Evolutionary conservation across 2,329 filamentous ascomycete species (phyloP), one percentile per base, ranked within the genome.

Genomic region (Amylocarpus encephaloides): DNA sequence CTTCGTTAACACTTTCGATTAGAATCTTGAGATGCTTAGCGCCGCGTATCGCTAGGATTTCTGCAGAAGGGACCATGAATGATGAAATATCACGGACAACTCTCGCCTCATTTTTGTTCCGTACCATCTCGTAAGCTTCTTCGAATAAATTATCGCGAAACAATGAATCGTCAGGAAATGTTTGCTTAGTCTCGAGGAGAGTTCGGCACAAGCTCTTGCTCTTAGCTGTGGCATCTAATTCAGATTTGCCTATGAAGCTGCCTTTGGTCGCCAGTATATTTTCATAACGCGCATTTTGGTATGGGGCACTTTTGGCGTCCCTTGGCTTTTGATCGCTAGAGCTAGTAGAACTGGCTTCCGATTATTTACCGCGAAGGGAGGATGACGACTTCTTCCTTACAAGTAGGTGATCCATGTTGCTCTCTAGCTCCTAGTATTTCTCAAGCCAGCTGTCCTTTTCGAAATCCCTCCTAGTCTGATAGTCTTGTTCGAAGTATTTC

Each of bases 281-380:
- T 53, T 59, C 45, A 54, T 73, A 75, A 16, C 62, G 63, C 42
- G 59, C 49, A 57, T 69, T 58, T 53, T 57, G 42, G 48, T 73
- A 72, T n/a, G 52, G 63, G 1, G 65, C 58, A 56, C 62, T 70
- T 60, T 70, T 72, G 58, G 62, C 64, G 48, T 69, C 68, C 41
- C 66, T 64, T 50, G 61, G 64, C 62, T 59, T 69, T 59, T 70
- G 61, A 59, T 71, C 67, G 54, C 67, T 71, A 11, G 68, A 61
- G 19, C 66, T 70, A 29, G 43, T 41, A 52, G 57, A 59, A 46
- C 52, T 41, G 42, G 57, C 46, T 46, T 62, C 54, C 29, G 60
- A 66, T 57, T 61, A 57, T 55, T 65, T 68, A 26, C 62, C 54
- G 35, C 52, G 48, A 53, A 65, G 46, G 46, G 60, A 62, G 48